A percentile compares a stretch with the other conserved stretches of the same genome.
Evolutionary conservation across 2,329 filamentous ascomycete species (phyloP).

Genomic region (Fusarium phyllophilum): DNA sequence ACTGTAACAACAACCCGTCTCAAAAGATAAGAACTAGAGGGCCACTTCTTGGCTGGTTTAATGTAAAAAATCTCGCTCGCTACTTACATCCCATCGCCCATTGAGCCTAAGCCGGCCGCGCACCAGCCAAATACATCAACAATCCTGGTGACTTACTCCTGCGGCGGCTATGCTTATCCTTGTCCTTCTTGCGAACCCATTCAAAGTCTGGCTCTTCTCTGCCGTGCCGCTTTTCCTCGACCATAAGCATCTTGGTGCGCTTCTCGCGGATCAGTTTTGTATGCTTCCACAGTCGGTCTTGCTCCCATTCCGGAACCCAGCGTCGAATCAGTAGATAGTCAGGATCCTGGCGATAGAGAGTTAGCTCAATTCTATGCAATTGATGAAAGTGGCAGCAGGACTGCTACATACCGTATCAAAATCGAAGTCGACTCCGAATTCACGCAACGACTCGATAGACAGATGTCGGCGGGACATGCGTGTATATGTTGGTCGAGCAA

Average conservation of each 20-base stretch:
- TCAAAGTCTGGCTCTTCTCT: slow-evolving; percentile 61
- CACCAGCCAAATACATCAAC: slow-evolving; percentile 68
- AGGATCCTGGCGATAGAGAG: slow-evolving; percentile 61
- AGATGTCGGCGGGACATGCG: slow-evolving; percentile 71
- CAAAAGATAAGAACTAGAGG: slow-evolving; percentile 23
- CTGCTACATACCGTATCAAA: slow-evolving; percentile 62
- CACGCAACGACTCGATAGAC: slow-evolving; percentile 68
- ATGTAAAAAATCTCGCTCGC: slow-evolving; percentile 5
- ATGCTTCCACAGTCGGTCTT: slow-evolving; percentile 77
- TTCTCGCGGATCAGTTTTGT: slow-evolving; percentile 72
- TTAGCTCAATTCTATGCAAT: slow-evolving; percentile 44
- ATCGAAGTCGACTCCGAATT: slow-evolving; percentile 67
- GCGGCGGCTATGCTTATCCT: slow-evolving; percentile 58
- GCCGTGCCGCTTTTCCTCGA: slow-evolving; percentile 58
- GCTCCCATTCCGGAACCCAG: slow-evolving; percentile 77
- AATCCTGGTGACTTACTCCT: slow-evolving; percentile 67
- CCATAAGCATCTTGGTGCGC: slow-evolving; percentile 57
- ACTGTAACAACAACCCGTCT: slow-evolving; percentile 38
- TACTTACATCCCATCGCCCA: neutral
- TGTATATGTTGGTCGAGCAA: slow-evolving; percentile 66
- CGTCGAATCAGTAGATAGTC: slow-evolving; percentile 79
- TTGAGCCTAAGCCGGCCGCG: slow-evolving; percentile 51
- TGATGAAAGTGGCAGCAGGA: neutral
- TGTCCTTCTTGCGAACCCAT: slow-evolving; percentile 68
- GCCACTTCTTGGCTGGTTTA: slow-evolving; percentile 7